These are phyloP conservation scores for Aspergillus nidulans DNA, from an alignment of 495 filamentous ascomycete species.

Conservation along the genomic window DNA sequence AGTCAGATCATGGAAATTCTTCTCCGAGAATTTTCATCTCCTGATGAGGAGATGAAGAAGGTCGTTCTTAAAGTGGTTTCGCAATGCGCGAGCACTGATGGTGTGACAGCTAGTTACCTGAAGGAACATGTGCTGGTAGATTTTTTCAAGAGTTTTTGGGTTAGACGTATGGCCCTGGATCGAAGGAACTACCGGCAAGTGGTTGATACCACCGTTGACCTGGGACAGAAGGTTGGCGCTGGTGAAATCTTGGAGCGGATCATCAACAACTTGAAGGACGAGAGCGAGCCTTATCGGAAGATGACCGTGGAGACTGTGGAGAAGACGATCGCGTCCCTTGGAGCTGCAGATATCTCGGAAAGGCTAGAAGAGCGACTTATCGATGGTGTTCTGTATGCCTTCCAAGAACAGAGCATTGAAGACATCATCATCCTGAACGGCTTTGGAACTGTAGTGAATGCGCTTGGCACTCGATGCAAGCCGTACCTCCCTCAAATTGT, in stretches of 20 bases:
- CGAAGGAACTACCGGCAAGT: slow-evolving; percentile 96
- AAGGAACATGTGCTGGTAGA: slow-evolving; percentile 92
- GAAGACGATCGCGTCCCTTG: slow-evolving; percentile 87
- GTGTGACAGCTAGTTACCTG: slow-evolving; percentile 89
- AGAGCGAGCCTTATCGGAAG: slow-evolving; percentile 96
- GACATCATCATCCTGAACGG: slow-evolving; percentile 96
- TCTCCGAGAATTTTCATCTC: slow-evolving; percentile 89
- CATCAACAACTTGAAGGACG: slow-evolving; percentile 94
- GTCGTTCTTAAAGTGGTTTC: slow-evolving; percentile 96
- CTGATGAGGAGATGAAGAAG: slow-evolving; percentile 99
- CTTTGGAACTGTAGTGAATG: slow-evolving; percentile 98
- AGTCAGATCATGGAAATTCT: slow-evolving; percentile 99
- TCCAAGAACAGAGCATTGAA: slow-evolving; percentile 98
- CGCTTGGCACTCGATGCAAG: slow-evolving; percentile 89
- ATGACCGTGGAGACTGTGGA: slow-evolving; percentile 98
- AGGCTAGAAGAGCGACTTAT: slow-evolving; percentile 88
- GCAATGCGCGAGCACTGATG: slow-evolving; percentile 92
- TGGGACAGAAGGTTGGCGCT: slow-evolving; percentile 94
- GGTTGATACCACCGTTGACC: slow-evolving; percentile 95
- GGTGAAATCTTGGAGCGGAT: slow-evolving; percentile 92
- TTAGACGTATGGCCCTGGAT: slow-evolving; percentile 91
- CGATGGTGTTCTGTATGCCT: slow-evolving; percentile 93
- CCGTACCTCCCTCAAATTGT: slow-evolving; percentile 95
- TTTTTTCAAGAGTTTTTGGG: slow-evolving; percentile 99
- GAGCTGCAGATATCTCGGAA: slow-evolving; percentile 90